Evolutionary conservation across 352 stramenopile species (phyloP).

Genomic region (Phytophthora constricta): DNA sequence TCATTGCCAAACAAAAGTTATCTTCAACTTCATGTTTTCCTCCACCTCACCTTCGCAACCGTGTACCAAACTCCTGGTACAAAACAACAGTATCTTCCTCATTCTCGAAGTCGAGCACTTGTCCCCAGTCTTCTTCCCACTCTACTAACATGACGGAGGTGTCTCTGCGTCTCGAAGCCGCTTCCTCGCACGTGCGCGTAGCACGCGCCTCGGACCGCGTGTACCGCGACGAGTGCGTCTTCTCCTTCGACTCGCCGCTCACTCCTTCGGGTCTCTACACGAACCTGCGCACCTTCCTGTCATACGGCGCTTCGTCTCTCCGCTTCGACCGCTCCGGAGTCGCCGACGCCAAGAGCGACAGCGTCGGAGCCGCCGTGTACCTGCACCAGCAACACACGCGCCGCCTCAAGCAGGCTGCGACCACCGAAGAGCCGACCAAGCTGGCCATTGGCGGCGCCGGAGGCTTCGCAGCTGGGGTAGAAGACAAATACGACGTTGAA

Average conservation of each 20-base stretch:
- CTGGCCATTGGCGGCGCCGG: slow-evolving; percentile 96
- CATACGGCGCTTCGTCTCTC: slow-evolving; percentile 85
- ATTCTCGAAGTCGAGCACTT: too few relatives aligned
- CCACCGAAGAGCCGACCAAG: slow-evolving; percentile 73
- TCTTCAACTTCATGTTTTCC: too few relatives aligned
- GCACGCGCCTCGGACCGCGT: slow-evolving; percentile 79
- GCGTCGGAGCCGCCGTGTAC: slow-evolving; percentile 56
- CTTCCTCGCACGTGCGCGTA: slow-evolving; percentile 50
- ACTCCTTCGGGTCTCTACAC: slow-evolving; percentile 82
- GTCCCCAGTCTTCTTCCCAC: not conserved
- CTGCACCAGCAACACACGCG: slow-evolving; percentile 76
- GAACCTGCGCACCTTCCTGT: slow-evolving; percentile 94
- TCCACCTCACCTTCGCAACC: too few relatives aligned
- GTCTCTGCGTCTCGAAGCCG: slow-evolving; percentile 30
- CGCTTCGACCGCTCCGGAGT: slow-evolving; percentile 51
- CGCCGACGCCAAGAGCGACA: slow-evolving; percentile 22
- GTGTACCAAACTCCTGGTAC: too few relatives aligned
- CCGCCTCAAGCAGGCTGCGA: slow-evolving; percentile 25
- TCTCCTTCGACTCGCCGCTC: slow-evolving; percentile 95
- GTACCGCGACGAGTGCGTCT: slow-evolving; percentile 98
- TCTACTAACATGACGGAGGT: slow-evolving; percentile 25
- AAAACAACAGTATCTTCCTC: too few relatives aligned
- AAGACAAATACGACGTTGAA: slow-evolving; percentile 91
- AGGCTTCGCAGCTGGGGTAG: slow-evolving; percentile 88
- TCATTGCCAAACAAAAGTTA: too few relatives aligned